These are phyloP conservation scores for Ambrosiella beaveri DNA, from an alignment of 2,329 filamentous ascomycete species.

Conservation along the genomic window DNA sequence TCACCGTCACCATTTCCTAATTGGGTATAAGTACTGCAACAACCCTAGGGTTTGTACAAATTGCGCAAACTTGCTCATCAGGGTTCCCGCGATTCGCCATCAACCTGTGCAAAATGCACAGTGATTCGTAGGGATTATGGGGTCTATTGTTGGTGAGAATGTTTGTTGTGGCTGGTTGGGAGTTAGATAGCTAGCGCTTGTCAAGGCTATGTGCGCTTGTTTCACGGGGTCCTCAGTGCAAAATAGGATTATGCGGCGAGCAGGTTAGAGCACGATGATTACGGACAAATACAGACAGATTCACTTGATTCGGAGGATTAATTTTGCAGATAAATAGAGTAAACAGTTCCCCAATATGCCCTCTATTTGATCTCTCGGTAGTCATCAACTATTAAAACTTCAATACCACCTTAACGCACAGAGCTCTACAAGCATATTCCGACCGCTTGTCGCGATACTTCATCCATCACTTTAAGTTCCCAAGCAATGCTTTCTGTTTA, in stretches of 20 bases:
- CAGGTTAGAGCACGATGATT: neutral
- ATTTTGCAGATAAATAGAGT: neutral
- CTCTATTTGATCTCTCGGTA: too few species aligned
- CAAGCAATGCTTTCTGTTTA: neutral
- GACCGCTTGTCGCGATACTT: neutral
- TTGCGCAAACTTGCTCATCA: conserved; percentile 16
- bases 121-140: too few species aligned
- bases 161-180: neutral
- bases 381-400: too few species aligned
- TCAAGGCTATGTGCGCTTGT: neutral
- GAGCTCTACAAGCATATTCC: too few species aligned
- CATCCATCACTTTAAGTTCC: neutral
- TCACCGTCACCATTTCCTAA: neutral
- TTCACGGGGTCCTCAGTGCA: neutral
- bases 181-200: neutral
- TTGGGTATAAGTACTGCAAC: neutral
- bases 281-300: neutral
- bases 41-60: conserved; percentile 13
- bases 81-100: conserved; percentile 13
- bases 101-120: neutral
- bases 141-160: too few species aligned
- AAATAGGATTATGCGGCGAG: neutral
- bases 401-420: too few species aligned
- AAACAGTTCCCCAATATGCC: too few species aligned
- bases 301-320: neutral